phyloP scores from a whole-genome alignment of 2,329 filamentous ascomycete genomes.

The Fusarium buharicum region DNA sequence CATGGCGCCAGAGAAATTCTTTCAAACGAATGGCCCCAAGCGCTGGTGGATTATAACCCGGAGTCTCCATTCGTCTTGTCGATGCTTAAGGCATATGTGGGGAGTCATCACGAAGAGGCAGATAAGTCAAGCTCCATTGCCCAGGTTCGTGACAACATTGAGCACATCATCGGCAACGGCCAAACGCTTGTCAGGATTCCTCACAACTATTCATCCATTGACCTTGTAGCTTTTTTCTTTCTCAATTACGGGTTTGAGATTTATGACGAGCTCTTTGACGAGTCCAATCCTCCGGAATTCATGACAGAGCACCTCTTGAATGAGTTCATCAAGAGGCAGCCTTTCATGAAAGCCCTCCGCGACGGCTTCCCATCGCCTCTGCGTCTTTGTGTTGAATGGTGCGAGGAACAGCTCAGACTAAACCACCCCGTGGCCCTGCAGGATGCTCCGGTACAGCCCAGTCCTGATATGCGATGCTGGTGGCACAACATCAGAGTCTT shows the following conservation, averaged over 20 bases:
- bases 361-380: conserved; percentile 20
- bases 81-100: conserved; percentile 34
- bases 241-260: conserved; percentile 35
- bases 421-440: conserved; percentile 27
- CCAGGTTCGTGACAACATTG: conserved; percentile 20
- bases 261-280: conserved; percentile 29
- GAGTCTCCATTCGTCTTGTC: conserved; percentile 30
- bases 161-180: conserved; percentile 13
- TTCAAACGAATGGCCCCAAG: conserved; percentile 4
- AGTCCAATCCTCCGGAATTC: conserved; percentile 11
- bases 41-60: background rate
- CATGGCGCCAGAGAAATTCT: conserved; percentile 27
- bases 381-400: conserved; percentile 37
- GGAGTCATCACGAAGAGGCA: conserved; percentile 19
- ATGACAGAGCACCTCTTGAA: conserved; percentile 31
- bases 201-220: conserved; percentile 30
- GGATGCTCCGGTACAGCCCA: conserved; percentile 23
- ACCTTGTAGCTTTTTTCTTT: conserved; percentile 39
- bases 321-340: conserved; percentile 38
- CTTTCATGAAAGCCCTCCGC: conserved; percentile 19
- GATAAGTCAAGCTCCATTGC: conserved; percentile 6
- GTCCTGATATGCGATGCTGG: conserved; percentile 27
- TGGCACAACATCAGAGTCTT: conserved; percentile 40
- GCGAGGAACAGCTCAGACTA: conserved; percentile 30
- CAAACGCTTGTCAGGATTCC: conserved; percentile 19